Conservation (phyloP, 2,329 filamentous ascomycete species). For the Didymella exigua region DNA sequence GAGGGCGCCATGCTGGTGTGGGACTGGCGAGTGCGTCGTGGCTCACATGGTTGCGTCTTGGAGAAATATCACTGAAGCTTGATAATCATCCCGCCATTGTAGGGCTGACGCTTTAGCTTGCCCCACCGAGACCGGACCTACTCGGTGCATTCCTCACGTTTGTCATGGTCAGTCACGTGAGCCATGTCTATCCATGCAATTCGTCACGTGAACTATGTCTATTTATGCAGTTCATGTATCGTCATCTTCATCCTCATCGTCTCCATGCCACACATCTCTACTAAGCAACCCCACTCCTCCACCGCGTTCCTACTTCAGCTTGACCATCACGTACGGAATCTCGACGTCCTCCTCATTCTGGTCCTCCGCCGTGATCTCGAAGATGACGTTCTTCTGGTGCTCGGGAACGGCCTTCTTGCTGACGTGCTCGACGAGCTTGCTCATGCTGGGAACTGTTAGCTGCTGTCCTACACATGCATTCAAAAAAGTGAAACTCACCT, state of each 20-base stretch:
- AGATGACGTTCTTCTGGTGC: slow-evolving; percentile 94
- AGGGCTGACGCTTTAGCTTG: slow-evolving; percentile 33
- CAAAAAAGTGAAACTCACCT: slow-evolving; percentile 57
- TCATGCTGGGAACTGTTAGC: slow-evolving; percentile 67
- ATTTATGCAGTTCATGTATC: slow-evolving; percentile 17
- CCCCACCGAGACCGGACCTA: slow-evolving; percentile 15
- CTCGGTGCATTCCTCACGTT: background rate
- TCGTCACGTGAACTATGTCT: slow-evolving; percentile 6
- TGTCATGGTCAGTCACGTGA: background rate
- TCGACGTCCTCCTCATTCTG: slow-evolving; percentile 90
- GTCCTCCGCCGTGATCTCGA: slow-evolving; percentile 92
- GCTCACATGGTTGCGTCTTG: slow-evolving; percentile 30
- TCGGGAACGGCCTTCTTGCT: slow-evolving; percentile 90
- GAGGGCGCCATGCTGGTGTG: slow-evolving; percentile 73
- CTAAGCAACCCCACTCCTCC: background rate
- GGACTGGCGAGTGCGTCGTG: slow-evolving; percentile 10
- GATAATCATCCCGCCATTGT: slow-evolving; percentile 40
- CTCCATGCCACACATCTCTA: background rate
- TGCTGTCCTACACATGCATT: background rate
- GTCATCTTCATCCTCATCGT: slow-evolving; percentile 3
- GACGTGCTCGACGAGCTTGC: slow-evolving; percentile 82
- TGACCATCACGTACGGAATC: slow-evolving; percentile 94
- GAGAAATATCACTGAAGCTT: slow-evolving; percentile 32
- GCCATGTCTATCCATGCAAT: slow-evolving; percentile 12
- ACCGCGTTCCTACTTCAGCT: slow-evolving; percentile 52